Percentiles rank a stretch among this genome's conserved stretches.
These are phyloP conservation scores for Immersiella caudata DNA, from an alignment of 495 filamentous ascomycete species.

Conservation along the genomic window DNA sequence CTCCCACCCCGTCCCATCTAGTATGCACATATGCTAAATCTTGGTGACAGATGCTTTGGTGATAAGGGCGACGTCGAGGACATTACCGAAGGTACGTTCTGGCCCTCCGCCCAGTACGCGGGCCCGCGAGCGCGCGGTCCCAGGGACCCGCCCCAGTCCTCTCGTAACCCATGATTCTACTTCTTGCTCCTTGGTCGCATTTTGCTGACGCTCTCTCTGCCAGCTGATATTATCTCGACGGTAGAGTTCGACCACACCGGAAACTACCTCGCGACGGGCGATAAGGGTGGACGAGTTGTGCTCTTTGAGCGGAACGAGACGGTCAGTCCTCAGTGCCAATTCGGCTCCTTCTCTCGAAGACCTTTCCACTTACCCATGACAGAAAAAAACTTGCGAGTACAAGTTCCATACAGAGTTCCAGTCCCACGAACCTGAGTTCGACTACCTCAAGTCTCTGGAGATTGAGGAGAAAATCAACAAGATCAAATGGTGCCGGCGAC, in stretches of 20 bases:
- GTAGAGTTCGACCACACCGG: conserved; percentile 99
- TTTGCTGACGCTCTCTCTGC: conserved; percentile 32
- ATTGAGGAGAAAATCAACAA: conserved; percentile 99
- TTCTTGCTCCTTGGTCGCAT: not conserved
- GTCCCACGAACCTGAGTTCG: conserved; percentile 98
- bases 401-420: conserved; percentile 99
- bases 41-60: conserved; percentile 81
- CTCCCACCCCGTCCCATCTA: not conserved
- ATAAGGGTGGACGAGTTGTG: conserved; percentile 96
- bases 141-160: not conserved
- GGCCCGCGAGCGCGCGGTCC: not conserved
- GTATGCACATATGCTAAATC: conserved; percentile 20
- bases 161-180: not conserved
- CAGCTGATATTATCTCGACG: conserved; percentile 98
- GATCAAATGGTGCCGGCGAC: conserved; percentile 98
- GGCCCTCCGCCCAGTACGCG: conserved; percentile 5
- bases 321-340: conserved; percentile 55
- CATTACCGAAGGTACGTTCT: conserved; percentile 88
- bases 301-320: conserved; percentile 98
- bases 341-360: not conserved
- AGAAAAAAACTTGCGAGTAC: conserved; percentile 99
- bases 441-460: conserved; percentile 98
- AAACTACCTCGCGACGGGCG: conserved; percentile 96
- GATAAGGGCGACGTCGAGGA: conserved; percentile 99
- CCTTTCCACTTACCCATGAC: conserved; percentile 27